These are phyloP conservation scores for Diaporthe humulicola DNA, from an alignment of 2,329 filamentous ascomycete species.

Conservation along the genomic window DNA sequence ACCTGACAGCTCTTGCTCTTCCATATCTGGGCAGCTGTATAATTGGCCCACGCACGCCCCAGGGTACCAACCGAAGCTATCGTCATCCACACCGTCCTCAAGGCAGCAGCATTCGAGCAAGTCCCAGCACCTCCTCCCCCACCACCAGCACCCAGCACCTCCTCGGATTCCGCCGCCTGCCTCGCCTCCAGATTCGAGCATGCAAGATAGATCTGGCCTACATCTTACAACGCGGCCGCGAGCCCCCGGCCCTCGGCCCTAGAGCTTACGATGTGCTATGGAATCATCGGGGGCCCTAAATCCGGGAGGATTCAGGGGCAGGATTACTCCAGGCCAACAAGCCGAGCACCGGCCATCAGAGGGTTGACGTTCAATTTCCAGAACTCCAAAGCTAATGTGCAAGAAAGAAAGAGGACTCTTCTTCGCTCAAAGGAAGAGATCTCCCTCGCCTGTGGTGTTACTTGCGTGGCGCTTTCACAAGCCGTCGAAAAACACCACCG, in stretches of 20 bases:
- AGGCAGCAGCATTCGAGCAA: not conserved
- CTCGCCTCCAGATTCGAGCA: not conserved
- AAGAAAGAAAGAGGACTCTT: not conserved
- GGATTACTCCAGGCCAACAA: not conserved
- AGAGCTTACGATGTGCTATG: slow-evolving; percentile 2
- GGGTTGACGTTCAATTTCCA: not conserved
- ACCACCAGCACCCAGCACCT: not conserved
- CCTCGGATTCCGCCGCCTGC: slow-evolving; percentile 6
- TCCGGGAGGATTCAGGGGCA: slow-evolving; percentile 30
- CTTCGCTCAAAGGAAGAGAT: not conserved
- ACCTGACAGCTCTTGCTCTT: slow-evolving; percentile 19
- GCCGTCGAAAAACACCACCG: not conserved
- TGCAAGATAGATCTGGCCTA: slow-evolving; percentile 9
- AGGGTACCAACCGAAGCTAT: slow-evolving; percentile 2
- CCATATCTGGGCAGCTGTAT: slow-evolving; percentile 17
- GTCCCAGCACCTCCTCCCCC: not conserved
- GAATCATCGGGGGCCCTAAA: not conserved
- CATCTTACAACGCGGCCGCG: not conserved
- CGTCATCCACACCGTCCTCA: not conserved
- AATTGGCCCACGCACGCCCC: not conserved
- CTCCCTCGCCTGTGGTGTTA: not conserved
- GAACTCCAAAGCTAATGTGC: not conserved
- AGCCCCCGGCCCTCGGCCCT: slow-evolving; percentile 13
- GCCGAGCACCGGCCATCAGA: not conserved
- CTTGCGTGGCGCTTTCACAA: not conserved